Evolutionary conservation across 2,329 filamentous ascomycete genomes (phyloP).

Genomic region (Xylariaceae sp.): DNA sequence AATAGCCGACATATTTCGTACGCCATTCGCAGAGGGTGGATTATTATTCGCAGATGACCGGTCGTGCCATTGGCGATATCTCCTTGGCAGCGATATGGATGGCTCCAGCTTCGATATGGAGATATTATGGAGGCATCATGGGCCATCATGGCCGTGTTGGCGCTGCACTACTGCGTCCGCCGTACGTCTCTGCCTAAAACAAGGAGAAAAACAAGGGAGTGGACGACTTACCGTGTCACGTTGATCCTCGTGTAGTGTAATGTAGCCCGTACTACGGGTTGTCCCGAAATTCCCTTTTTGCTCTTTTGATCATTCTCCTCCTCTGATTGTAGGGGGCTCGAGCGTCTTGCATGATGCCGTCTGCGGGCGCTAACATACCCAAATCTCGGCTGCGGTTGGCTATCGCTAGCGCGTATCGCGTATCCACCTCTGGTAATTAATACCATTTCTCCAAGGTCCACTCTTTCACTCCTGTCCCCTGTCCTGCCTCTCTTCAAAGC

Average conservation of each 20-base stretch:
- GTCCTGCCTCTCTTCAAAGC: constrained; percentile 6
- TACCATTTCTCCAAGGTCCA: constrained; percentile 30
- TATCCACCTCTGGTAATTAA: constrained; percentile 20
- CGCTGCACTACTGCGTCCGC: neutral
- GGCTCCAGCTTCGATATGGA: neutral
- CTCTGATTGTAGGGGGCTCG: constrained; percentile 12
- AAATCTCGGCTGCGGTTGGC: constrained; percentile 20
- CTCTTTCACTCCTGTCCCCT: constrained; percentile 9
- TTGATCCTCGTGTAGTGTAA: neutral
- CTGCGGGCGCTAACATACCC: constrained; percentile 19
- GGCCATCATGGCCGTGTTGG: neutral
- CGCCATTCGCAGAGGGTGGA: neutral
- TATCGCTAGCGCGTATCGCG: constrained; percentile 15
- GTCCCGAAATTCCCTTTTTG: constrained; percentile 3
- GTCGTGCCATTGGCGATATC: neutral
- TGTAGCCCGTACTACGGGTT: constrained; percentile 10
- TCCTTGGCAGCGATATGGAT: neutral
- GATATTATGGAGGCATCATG: neutral
- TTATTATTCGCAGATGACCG: neutral
- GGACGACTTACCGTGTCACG: neutral
- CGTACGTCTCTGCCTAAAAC: neutral
- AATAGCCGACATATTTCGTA: neutral
- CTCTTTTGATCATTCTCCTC: neutral
- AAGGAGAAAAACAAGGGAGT: neutral
- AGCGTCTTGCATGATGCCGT: constrained; percentile 18